Conservation (phyloP, 495 filamentous ascomycete species). For the Delitschia confertaspora region DNA sequence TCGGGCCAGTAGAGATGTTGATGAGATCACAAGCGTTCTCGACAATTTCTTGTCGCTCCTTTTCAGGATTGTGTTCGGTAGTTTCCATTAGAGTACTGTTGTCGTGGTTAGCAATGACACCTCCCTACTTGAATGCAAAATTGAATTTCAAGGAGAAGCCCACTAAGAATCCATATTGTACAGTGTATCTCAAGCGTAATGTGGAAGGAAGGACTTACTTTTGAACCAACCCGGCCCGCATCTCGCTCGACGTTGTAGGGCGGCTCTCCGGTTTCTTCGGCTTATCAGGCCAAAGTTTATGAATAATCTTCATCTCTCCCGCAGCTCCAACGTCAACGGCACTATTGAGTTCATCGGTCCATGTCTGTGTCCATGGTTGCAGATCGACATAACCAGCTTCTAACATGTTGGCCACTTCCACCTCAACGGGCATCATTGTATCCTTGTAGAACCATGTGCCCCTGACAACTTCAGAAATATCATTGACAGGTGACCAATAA, state of each 20-base stretch:
- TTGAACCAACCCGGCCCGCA: conserved; percentile 21
- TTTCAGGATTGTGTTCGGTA: conserved; percentile 30
- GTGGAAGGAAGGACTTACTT: conserved; percentile 25
- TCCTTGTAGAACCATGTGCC: conserved; percentile 97
- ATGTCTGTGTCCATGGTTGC: conserved; percentile 84
- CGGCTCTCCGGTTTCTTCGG: conserved; percentile 37
- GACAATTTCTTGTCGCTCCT: conserved; percentile 29
- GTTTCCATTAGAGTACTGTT: conserved; percentile 17
- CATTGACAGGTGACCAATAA: conserved; percentile 95
- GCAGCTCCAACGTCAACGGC: conserved; percentile 83
- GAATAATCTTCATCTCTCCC: conserved; percentile 82
- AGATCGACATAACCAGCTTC: conserved; percentile 82
- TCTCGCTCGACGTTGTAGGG: conserved; percentile 27
- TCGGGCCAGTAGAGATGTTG: conserved; percentile 34
- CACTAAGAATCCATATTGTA: too few species aligned
- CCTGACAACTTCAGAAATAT: conserved; percentile 70
- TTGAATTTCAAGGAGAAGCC: too few species aligned
- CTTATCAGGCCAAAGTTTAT: conserved; percentile 66
- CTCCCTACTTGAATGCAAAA: not conserved
- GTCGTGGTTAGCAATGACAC: not conserved
- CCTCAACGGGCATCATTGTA: conserved; percentile 82
- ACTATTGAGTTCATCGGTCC: conserved; percentile 84
- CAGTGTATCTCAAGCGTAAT: not conserved
- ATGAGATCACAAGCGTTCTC: conserved; percentile 34
- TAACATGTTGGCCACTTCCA: conserved; percentile 81